Evolutionary conservation across 306 rosid species (phyloP).

Genomic region (Urtica urens): DNA sequence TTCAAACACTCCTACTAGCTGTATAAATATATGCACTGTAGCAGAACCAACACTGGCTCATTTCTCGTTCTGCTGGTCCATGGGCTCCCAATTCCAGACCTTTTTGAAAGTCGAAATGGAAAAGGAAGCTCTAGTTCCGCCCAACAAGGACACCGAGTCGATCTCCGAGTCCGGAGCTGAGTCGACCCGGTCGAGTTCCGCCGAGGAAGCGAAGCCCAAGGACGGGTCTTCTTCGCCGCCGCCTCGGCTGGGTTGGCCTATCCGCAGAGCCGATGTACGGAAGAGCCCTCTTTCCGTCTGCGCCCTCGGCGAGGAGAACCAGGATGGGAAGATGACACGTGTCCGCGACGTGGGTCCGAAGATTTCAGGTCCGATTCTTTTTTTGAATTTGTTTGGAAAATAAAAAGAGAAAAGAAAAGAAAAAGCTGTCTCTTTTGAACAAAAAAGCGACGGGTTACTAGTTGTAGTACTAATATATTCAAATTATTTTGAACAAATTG

Average conservation of each 20-base stretch:
- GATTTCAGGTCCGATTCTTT: conserved; percentile 42
- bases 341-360: conserved; percentile 30
- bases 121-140: conserved; percentile 27
- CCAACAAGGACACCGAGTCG: conserved; percentile 18
- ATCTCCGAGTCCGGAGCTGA: conserved; percentile 30
- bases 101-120: conserved; percentile 35
- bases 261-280: conserved; percentile 58
- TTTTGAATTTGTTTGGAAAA: neutral
- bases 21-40: too few species aligned
- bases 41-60: conserved; percentile 28
- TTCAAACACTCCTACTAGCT: too few species aligned
- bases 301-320: conserved; percentile 25
- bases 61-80: conserved; percentile 21
- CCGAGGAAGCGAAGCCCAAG: conserved; percentile 40
- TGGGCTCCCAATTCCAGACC: conserved; percentile 29
- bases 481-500: conserved; percentile 1
- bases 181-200: conserved; percentile 40
- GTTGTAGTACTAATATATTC: too few species aligned
- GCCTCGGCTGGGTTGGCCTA: conserved; percentile 86
- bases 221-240: conserved; percentile 34
- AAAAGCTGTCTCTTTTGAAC: neutral
- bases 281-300: conserved; percentile 26
- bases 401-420: neutral
- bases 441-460: too few species aligned
- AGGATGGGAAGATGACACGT: conserved; percentile 24